Evolutionary conservation across 139 green algal genomes (phyloP), one percentile per base, ranked within the genome.

Genomic region (Axilococcus clingmanii): DNA sequence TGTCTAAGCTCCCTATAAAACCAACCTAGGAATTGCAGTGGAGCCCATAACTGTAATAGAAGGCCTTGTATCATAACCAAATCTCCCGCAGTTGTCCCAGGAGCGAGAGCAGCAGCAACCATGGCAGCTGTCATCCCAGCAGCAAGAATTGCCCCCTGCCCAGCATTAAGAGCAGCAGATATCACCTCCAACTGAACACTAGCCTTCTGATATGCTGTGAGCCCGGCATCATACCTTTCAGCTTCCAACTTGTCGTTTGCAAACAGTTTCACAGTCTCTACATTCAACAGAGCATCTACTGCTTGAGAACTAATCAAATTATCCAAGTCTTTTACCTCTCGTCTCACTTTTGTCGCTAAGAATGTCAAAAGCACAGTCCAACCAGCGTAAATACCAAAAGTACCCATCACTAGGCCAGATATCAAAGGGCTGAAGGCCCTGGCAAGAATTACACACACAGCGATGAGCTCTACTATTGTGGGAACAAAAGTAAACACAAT

Each of bases 401-500:
- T 97, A 48, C 38, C 63, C 7, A 81, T 55, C 54, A 96, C 82
- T 17, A 83, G 32, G 3, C 6, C 55, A 5, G 76, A 80, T 3
- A 91, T 72, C 14, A 57, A 4, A 1, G 75, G 61, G 14, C 42
- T 57, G 62, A 91, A 91, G 25, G 41, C 61, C 12, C 51, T 52
- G 3, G 71, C 77, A 31, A 97, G 71, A 42, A 96, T 61, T 2
- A 30, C 58, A 50, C 76, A 86, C 63, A 98, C 91, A 8, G 61
- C 42, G 23, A 72, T 55, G 46, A 96, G 69, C 75, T 98, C 91
- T 22, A 96, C 43, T 5, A 66, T 53, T 1, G 91, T 96, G 23
- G 91, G 91, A 12, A 93, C 41, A 44, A 97, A 91, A 16, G 87
- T 96, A 74, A 97, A 97, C 8, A 95, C 76, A 4, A 94, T 65